Evolutionary conservation across 129 eudicot genomes (phyloP).

Genomic region (Dittrichia graveolens): DNA sequence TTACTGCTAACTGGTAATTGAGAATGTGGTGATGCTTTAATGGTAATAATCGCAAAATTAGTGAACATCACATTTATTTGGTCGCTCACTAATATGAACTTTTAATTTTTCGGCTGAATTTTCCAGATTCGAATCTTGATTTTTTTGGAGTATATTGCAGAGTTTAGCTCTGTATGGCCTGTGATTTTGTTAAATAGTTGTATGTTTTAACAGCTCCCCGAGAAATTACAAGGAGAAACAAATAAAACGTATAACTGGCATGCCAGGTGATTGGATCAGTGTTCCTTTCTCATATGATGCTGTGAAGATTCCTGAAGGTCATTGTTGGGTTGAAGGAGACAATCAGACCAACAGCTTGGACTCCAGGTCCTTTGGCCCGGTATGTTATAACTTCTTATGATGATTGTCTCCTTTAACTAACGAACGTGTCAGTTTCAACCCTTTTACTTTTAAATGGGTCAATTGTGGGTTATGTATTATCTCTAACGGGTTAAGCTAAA

Average conservation of each 20-base stretch:
- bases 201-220: conserved; percentile 70
- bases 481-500: neutral
- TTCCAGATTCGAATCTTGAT: conserved; percentile 6
- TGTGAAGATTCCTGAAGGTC: conserved; percentile 82
- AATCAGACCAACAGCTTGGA: conserved; percentile 71
- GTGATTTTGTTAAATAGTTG: neutral
- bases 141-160: neutral
- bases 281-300: conserved; percentile 52
- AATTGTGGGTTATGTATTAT: neutral
- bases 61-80: too few species aligned
- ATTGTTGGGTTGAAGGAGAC: conserved; percentile 99
- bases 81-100: too few species aligned
- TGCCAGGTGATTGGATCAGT: conserved; percentile 91
- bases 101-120: neutral
- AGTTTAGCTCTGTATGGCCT: neutral
- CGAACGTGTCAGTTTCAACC: neutral
- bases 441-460: neutral
- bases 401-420: neutral
- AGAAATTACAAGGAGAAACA: conserved; percentile 64
- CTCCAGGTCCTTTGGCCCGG: conserved; percentile 87
- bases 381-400: conserved; percentile 38
- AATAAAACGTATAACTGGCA: conserved; percentile 71
- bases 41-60: too few species aligned
- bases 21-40: too few species aligned
- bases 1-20: too few species aligned